phyloP scores from a whole-genome alignment of 2,329 filamentous ascomycete genomes.

The Shiraia bambusicola region DNA sequence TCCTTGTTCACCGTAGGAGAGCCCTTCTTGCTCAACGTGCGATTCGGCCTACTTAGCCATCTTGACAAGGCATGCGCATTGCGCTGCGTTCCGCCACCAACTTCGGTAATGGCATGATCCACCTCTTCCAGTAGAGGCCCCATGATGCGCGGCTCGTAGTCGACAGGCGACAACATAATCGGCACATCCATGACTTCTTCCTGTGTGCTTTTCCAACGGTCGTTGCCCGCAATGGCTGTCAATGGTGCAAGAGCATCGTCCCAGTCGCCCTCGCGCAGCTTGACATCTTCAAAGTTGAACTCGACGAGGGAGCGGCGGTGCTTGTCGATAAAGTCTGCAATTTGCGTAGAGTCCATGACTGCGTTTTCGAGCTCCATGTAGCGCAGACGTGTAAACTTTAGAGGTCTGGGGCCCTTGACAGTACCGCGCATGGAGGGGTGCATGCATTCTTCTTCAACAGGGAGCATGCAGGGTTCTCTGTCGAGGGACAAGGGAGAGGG shows the following conservation, averaged over 20 bases:
- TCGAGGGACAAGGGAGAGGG: conserved; percentile 72
- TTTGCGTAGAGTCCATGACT: conserved; percentile 69
- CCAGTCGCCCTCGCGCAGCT: conserved; percentile 72
- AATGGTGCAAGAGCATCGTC: conserved; percentile 78
- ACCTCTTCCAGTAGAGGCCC: conserved; percentile 38
- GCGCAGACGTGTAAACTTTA: conserved; percentile 66
- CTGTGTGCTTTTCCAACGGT: conserved; percentile 46
- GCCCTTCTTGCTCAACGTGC: conserved; percentile 14
- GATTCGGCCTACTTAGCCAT: conserved; percentile 34
- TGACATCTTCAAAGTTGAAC: conserved; percentile 77
- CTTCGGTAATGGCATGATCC: conserved; percentile 28
- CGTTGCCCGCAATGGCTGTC: conserved; percentile 48
- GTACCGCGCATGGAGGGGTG: conserved; percentile 37
- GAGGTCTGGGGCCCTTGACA: conserved; percentile 45
- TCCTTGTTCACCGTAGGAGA: conserved; percentile 28
- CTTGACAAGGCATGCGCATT: conserved; percentile 30
- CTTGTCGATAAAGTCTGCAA: conserved; percentile 65
- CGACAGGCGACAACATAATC: conserved; percentile 40
- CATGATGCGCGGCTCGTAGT: conserved; percentile 39
- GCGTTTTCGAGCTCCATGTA: conserved; percentile 73
- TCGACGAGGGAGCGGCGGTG: conserved; percentile 71
- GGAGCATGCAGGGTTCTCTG: conserved; percentile 68
- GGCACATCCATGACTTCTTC: conserved; percentile 47
- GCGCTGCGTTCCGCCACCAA: conserved; percentile 15
- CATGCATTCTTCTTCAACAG: conserved; percentile 45